These are phyloP conservation scores for Lycium ferocissimum DNA, from an alignment of 257 asterid species.

Conservation along the genomic window DNA sequence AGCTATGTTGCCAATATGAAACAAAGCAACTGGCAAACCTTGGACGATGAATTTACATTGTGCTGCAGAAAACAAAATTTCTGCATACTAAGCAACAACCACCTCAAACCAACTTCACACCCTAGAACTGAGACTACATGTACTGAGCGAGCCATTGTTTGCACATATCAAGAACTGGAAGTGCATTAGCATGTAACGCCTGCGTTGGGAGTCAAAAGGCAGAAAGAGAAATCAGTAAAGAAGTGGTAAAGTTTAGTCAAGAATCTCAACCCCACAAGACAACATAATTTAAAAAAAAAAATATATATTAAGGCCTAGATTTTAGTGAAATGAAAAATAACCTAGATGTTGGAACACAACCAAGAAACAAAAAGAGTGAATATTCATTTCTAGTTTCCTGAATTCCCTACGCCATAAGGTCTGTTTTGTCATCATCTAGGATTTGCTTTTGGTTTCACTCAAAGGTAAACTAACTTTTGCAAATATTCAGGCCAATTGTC, in stretches of 20 bases:
- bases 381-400: neutral
- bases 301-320: neutral
- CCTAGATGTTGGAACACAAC: neutral
- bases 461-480: neutral
- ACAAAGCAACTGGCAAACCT: neutral
- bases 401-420: neutral
- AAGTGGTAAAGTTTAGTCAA: neutral
- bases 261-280: slow-evolving; percentile 17
- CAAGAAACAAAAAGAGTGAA: slow-evolving; percentile 16
- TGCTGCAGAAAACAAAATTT: neutral
- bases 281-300: neutral
- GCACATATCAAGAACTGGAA: slow-evolving; percentile 98
- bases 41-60: neutral
- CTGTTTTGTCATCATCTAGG: neutral
- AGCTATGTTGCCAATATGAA: slow-evolving; percentile 22
- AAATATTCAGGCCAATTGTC: neutral
- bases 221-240: slow-evolving; percentile 15
- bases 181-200: slow-evolving; percentile 98
- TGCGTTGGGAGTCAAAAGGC: slow-evolving; percentile 41
- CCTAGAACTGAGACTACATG: slow-evolving; percentile 56
- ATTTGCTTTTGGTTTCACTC: slow-evolving; percentile 1
- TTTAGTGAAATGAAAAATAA: neutral
- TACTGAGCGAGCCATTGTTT: slow-evolving; percentile 96
- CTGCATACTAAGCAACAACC: slow-evolving; percentile 23
- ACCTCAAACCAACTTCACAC: slow-evolving; percentile 37